Percentiles rank a stretch among this genome's conserved stretches.
Conservation (phyloP, 495 filamentous ascomycete genomes). For the Chaetomium tenue region DNA sequence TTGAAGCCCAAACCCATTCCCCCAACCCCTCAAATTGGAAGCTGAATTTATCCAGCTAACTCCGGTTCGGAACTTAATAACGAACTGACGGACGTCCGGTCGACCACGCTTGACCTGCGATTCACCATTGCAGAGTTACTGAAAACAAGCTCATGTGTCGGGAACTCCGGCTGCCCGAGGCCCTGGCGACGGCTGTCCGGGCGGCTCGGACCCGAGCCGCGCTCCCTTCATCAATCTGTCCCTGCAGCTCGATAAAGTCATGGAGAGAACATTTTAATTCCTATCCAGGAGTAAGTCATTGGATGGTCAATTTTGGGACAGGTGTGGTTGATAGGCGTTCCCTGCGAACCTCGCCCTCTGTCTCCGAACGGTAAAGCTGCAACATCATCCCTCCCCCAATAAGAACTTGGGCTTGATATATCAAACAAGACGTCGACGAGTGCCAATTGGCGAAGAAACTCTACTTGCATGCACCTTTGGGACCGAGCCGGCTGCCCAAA, state of each 20-base stretch:
- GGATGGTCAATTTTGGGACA: too few relatives aligned
- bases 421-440: too few relatives aligned
- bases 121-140: conserved; percentile 4
- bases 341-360: too few relatives aligned
- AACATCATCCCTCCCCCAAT: too few relatives aligned
- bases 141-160: too few relatives aligned
- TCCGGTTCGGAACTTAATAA: conserved; percentile 29
- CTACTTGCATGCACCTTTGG: too few relatives aligned
- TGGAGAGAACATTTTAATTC: neutral
- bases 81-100: conserved; percentile 31
- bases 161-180: neutral
- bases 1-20: neutral
- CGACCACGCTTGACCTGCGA: conserved; percentile 15
- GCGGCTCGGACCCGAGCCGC: conserved; percentile 30
- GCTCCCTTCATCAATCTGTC: conserved; percentile 29
- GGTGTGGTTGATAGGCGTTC: too few relatives aligned
- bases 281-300: too few relatives aligned
- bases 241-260: conserved; percentile 24
- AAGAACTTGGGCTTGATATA: too few relatives aligned
- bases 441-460: too few relatives aligned
- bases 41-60: conserved; percentile 32
- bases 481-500: too few relatives aligned
- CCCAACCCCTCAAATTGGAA: conserved; percentile 24
- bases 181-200: conserved; percentile 2
- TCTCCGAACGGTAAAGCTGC: too few relatives aligned